A percentile compares a stretch with the other conserved stretches of the same genome.
These are phyloP conservation scores for Malassezia sp. DNA, from an alignment of 1,284 basidiomycete genomes.

Conservation along the genomic window DNA sequence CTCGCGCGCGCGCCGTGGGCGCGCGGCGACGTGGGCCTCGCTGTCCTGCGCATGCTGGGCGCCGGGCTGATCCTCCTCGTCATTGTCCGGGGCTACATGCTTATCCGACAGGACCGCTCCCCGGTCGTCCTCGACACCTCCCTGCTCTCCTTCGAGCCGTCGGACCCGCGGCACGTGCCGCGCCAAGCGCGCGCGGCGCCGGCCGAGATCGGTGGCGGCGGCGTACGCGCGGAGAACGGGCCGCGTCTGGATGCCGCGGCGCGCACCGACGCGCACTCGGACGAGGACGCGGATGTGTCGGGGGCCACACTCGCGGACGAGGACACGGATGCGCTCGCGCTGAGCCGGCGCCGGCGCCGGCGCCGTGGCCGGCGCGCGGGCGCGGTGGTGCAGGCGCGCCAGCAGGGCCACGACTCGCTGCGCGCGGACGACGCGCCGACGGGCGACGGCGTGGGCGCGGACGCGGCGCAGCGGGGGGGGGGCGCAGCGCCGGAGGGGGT, in stretches of 20 bases:
- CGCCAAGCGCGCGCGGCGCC: not conserved
- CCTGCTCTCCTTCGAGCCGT: not conserved
- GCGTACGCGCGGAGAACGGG: not conserved
- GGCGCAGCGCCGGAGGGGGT: too few species aligned
- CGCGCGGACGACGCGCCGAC: not conserved
- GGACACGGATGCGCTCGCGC: too few species aligned
- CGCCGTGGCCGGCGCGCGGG: constrained; percentile 39
- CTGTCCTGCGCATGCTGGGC: constrained; percentile 1
- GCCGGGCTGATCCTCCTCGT: constrained; percentile 1
- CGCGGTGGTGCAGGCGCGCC: constrained; percentile 39
- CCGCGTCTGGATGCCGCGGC: not conserved
- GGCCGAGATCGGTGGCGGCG: not conserved
- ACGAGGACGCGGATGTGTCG: not conserved
- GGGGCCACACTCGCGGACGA: not conserved
- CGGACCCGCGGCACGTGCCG: not conserved
- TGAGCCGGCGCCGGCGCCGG: constrained; percentile 20
- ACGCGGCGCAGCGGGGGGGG: too few species aligned
- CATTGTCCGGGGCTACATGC: constrained; percentile 3
- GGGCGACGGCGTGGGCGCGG: not conserved
- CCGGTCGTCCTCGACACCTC: constrained; percentile 1
- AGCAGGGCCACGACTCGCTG: constrained; percentile 7
- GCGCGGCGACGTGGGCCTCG: too few species aligned
- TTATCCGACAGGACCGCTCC: constrained; percentile 2
- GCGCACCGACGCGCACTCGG: not conserved
- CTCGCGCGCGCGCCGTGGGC: not conserved